phyloP scores from a whole-genome alignment of 176 grass and related monocot species.

The Oryza longistaminata region DNA sequence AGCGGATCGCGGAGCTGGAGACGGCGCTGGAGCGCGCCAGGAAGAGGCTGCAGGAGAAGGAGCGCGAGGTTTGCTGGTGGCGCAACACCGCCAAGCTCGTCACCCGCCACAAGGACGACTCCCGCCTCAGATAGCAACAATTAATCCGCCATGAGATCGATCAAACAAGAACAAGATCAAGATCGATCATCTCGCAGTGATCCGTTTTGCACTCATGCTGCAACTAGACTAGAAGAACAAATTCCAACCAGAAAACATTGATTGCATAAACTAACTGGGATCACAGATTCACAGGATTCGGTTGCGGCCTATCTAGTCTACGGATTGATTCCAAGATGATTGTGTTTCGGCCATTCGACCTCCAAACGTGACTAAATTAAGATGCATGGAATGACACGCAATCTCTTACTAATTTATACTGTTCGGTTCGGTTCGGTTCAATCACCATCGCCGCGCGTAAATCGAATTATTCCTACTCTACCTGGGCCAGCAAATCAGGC shows the following conservation, averaged over 20 bases:
- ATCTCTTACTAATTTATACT: background rate
- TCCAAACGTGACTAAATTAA: background rate
- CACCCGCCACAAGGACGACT: slow-evolving; percentile 64
- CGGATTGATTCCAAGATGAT: too few relatives aligned
- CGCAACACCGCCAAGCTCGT: slow-evolving; percentile 82
- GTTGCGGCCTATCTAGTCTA: too few relatives aligned
- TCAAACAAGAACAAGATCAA: background rate
- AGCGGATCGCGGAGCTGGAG: slow-evolving; percentile 85
- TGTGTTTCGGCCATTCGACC: too few relatives aligned
- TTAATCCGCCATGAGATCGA: background rate
- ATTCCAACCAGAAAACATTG: background rate
- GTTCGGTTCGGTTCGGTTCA: background rate
- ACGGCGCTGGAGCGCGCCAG: slow-evolving; percentile 58
- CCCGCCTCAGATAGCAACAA: slow-evolving; percentile 13
- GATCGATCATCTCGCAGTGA: background rate
- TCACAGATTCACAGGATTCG: too few relatives aligned
- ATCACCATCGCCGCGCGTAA: background rate
- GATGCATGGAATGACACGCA: background rate
- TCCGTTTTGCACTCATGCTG: background rate
- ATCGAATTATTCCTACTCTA: background rate
- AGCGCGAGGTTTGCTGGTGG: slow-evolving; percentile 85
- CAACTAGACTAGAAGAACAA: background rate
- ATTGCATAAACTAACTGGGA: too few relatives aligned
- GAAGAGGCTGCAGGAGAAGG: slow-evolving; percentile 63
- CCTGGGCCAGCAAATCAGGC: background rate